Evolutionary conservation across 768 basidiomycete species (phyloP), one percentile per base, ranked within the genome.

Genomic region (Lactarius pseudohatsudake): DNA sequence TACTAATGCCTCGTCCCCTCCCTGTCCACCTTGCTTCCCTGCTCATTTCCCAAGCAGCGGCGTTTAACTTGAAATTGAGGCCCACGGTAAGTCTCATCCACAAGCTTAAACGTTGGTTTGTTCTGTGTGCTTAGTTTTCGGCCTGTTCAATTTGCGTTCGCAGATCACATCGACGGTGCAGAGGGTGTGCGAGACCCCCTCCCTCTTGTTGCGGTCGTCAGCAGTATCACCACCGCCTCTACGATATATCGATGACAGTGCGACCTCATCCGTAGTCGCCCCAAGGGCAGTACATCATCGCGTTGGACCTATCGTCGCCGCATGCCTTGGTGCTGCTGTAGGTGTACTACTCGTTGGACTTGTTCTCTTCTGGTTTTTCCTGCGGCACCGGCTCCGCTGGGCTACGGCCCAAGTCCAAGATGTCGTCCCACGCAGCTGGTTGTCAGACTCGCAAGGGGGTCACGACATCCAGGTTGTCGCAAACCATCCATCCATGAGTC

Each of bases 361-460:
- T n/a, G 53, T 28, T n/a, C 26, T 67, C 57, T 38, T 67, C 41
- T 67, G 62, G 66, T 20, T 59, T 13, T 20, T 59, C 16, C 20
- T 59, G 32, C 66, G 58, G 32, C 62, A 62, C 34, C 66, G 62
- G 9, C 40, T 22, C 5, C 40, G 50, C 57, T 30, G 32, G 32
- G 61, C 50, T 20, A 56, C 32, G 2, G 41, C 32, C 15, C 38
- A 62, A 18, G 9, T 3, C 9, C 62, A 55, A 36, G 62, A 67
- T 13, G 32, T 38, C 22, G 32, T 36, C 26, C 57, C 57, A 5
- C 57, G 62, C 7, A 59, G 62, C 15, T 59, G 66, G 66, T 16
- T 38, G 22, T 26, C 30, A 15, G 47, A 59, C 41, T 43, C 50
- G 61, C 36, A 59, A 32, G 18, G 40, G 13, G 40, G 32, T 4